phyloP scores from a whole-genome alignment of 2,329 filamentous ascomycete species.

The Zopfia rhizophila region DNA sequence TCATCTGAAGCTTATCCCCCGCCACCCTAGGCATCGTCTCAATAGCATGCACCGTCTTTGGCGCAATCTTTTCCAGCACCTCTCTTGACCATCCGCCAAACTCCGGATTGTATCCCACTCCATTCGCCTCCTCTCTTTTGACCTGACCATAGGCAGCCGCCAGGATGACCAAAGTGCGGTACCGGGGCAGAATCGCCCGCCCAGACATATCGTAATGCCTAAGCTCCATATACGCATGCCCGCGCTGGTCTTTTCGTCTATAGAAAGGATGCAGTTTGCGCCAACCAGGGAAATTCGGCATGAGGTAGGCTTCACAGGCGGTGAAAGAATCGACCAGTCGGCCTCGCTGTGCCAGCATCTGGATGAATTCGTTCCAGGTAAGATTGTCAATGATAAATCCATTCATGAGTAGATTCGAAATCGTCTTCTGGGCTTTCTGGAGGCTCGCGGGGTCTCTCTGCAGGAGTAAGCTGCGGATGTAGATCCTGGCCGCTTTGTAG shows the following conservation, averaged over 20 bases:
- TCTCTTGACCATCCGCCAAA: constrained; percentile 32
- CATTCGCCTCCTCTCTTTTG: constrained; percentile 45
- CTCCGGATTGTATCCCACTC: constrained; percentile 34
- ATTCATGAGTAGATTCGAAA: constrained; percentile 66
- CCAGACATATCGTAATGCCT: constrained; percentile 37
- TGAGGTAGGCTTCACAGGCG: constrained; percentile 80
- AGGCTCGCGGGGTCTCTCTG: constrained; percentile 60
- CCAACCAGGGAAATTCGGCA: constrained; percentile 84
- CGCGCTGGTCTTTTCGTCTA: constrained; percentile 29
- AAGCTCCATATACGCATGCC: constrained; percentile 43
- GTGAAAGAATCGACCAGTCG: constrained; percentile 74
- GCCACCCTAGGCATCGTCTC: constrained; percentile 55
- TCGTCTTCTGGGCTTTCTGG: constrained; percentile 39
- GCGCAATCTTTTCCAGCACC: constrained; percentile 48
- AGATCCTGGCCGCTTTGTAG: constrained; percentile 59
- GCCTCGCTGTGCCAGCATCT: constrained; percentile 70
- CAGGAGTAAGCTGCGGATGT: constrained; percentile 62
- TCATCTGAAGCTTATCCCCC: constrained; percentile 42
- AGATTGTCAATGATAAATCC: constrained; percentile 80
- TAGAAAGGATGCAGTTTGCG: constrained; percentile 34
- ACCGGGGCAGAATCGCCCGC: constrained; percentile 49
- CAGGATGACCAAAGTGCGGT: constrained; percentile 56
- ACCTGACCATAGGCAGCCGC: constrained; percentile 50
- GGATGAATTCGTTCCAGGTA: constrained; percentile 84
- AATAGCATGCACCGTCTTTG: constrained; percentile 54